phyloP scores from a whole-genome alignment of 176 grass and related monocot species.

The Pontederia paniculata region DNA sequence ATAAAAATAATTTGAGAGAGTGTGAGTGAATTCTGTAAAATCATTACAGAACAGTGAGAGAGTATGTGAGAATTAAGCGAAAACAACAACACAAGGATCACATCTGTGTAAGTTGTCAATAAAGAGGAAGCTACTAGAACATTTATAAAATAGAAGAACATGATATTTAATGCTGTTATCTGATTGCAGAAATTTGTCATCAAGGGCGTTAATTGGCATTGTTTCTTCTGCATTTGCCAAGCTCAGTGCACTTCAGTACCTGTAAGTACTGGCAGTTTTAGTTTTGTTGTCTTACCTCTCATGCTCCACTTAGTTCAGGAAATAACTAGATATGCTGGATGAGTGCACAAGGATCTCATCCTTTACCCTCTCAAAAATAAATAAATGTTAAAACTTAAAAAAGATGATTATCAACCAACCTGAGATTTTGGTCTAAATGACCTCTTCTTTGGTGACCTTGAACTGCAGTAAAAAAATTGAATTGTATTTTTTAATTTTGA shows the following conservation, averaged over 20 bases:
- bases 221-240: slow-evolving; percentile 36
- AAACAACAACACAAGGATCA: slow-evolving; percentile 45
- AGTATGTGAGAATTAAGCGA: too few relatives aligned
- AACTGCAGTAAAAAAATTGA: too few relatives aligned
- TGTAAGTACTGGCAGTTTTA: slow-evolving; percentile 23
- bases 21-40: too few relatives aligned
- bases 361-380: too few relatives aligned
- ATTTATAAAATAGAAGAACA: background rate
- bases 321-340: background rate
- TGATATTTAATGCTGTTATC: background rate
- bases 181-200: slow-evolving; percentile 37
- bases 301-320: background rate
- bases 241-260: slow-evolving; percentile 23
- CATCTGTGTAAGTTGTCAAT: slow-evolving; percentile 27
- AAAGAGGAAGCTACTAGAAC: background rate
- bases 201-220: slow-evolving; percentile 26
- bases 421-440: background rate
- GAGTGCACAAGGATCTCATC: too few relatives aligned
- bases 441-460: too few relatives aligned
- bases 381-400: too few relatives aligned
- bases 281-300: background rate
- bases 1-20: too few relatives aligned
- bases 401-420: background rate
- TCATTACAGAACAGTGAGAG: too few relatives aligned
- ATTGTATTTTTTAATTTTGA: too few relatives aligned